Evolutionary conservation across 257 asterid species (phyloP), one percentile per base, ranked within the genome.

Genomic region (Solanum arcanum): DNA sequence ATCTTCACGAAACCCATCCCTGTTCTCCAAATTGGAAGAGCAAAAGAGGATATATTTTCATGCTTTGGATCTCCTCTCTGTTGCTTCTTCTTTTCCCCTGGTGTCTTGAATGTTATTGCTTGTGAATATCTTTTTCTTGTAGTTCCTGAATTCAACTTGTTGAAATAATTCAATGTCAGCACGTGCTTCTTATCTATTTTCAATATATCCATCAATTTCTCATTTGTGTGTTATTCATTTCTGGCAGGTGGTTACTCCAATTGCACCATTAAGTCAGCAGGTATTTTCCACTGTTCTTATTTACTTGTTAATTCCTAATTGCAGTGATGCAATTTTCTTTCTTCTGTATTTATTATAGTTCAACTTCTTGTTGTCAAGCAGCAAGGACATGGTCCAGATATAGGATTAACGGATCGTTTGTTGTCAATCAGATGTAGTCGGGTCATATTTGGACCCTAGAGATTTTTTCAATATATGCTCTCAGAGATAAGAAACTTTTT

Each of bases 181-280:
- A 47, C 18, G 3, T 46, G 42, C n/a, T 27, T 20, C 25, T 80
- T 39, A 80, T 80, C 44, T 29, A 47, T 47, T 80, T 47, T 80
- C 68, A 46, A 39, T 77, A 52, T 42, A 33, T 20, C 18, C 60
- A 39, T 76, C n/a, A 23, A 8, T 60, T 25, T 80, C 69, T 80
- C 44, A 80, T 80, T 49, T 47, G 42, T 14, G 64, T 25, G 27
- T 76, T 18, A 49, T 86, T 42, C 83, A 44, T 94, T 59, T 89
- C 64, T 89, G 94, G 92, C 92, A 97, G 99, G 99, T 97, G 91
- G 99, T 97, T 90, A 97, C 99, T 82, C 99, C 99, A 73, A 92
- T 97, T 82, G 99, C 99, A 25, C 99, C 99, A 87, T 90, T 97
- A 88, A 97, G 99, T 91, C 99, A 97, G 89, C 99, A 97, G 99